A percentile compares a stretch with the other conserved stretches of the same genome.
Evolutionary conservation across 306 rosid species (phyloP).

Genomic region (Fragaria vesca): DNA sequence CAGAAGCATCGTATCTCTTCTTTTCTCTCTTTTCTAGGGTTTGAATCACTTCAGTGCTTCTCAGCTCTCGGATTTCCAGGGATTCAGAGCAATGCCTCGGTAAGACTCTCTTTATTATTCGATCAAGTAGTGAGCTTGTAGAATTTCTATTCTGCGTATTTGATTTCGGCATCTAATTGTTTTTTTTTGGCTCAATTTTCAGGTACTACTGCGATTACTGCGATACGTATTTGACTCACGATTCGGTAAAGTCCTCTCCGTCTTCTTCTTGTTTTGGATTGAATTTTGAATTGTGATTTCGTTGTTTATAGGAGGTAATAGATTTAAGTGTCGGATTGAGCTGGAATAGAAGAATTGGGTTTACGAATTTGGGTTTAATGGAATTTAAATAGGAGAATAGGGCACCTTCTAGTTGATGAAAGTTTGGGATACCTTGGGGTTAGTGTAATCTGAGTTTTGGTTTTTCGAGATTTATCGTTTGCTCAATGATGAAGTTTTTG

Average conservation of each 20-base stretch:
- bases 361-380: neutral
- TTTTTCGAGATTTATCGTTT: neutral
- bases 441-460: neutral
- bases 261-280: neutral
- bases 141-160: neutral
- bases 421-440: neutral
- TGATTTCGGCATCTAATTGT: neutral
- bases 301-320: neutral
- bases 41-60: neutral
- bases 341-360: neutral
- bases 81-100: constrained; percentile 27
- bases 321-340: neutral
- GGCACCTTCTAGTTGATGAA: neutral
- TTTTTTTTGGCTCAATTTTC: neutral
- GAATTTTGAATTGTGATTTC: neutral
- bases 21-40: neutral
- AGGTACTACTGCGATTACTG: constrained; percentile 89
- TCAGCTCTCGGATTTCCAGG: neutral
- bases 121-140: neutral
- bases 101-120: neutral
- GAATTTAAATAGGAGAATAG: neutral
- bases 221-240: constrained; percentile 84
- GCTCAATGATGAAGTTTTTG: neutral
- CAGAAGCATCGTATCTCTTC: neutral
- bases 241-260: constrained; percentile 49